Conservation (phyloP, 352 stramenopile genomes). For the Globisporangium cylindrosporum region DNA sequence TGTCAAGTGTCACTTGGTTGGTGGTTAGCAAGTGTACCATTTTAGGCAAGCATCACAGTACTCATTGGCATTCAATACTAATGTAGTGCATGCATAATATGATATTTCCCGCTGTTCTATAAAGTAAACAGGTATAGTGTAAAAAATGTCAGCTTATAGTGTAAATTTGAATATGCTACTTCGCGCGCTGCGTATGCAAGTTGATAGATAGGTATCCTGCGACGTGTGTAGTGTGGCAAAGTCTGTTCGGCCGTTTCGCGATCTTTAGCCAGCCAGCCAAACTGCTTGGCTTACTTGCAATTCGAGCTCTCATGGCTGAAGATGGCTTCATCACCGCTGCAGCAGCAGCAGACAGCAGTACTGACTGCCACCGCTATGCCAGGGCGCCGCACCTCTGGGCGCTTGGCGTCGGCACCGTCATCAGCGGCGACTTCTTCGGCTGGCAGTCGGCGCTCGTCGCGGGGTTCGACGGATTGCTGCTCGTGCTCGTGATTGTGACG, state of each 20-base stretch:
- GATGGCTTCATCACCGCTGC: neutral
- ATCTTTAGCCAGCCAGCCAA: neutral
- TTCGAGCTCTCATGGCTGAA: neutral
- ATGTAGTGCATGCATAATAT: neutral
- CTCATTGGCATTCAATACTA: neutral
- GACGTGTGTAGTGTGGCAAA: too few species aligned
- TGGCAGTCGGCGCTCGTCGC: conserved; percentile 55
- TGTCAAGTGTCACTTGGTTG: conserved; percentile 14
- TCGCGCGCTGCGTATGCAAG: too few species aligned
- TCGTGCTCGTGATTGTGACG: conserved; percentile 52
- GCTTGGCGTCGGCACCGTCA: conserved; percentile 50
- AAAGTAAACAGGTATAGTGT: too few species aligned
- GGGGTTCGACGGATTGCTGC: conserved; percentile 55
- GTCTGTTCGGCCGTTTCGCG: neutral
- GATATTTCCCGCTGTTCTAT: too few species aligned
- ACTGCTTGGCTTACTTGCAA: too few species aligned
- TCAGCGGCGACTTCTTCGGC: conserved; percentile 64
- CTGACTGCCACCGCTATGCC: conserved; percentile 31
- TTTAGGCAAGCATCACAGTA: neutral
- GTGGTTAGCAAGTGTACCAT: conserved; percentile 8
- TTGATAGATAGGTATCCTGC: too few species aligned
- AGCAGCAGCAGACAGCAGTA: neutral
- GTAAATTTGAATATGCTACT: too few species aligned
- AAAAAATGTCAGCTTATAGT: too few species aligned
- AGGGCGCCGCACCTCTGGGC: conserved; percentile 56